A percentile compares a stretch with the other conserved stretches of the same genome.
Conservation (phyloP, 495 filamentous ascomycete species). For the Aspergillus campestris region DNA sequence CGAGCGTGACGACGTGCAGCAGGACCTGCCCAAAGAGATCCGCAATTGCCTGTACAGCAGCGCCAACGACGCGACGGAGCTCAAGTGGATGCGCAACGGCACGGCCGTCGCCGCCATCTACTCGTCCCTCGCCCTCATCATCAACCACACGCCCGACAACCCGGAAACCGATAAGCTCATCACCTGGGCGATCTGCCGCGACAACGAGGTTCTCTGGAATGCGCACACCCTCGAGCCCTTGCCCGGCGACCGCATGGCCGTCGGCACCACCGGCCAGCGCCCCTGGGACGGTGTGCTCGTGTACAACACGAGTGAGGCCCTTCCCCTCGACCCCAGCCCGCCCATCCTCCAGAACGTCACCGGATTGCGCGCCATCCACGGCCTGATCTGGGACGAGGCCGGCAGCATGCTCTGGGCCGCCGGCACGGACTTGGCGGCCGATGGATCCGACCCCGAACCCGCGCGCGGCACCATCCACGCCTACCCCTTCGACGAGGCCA, state of each 20-base stretch:
- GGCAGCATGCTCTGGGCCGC: slow-evolving; percentile 20
- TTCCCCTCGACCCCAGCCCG: slow-evolving; percentile 17
- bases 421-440: slow-evolving; percentile 21
- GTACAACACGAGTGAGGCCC: slow-evolving; percentile 16
- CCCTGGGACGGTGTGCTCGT: slow-evolving; percentile 22
- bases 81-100: slow-evolving; percentile 20
- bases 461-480: slow-evolving; percentile 17
- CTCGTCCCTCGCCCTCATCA: slow-evolving; percentile 13
- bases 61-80: slow-evolving; percentile 23
- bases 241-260: slow-evolving; percentile 16
- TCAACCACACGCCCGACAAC: slow-evolving; percentile 22
- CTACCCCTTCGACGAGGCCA: slow-evolving; percentile 16
- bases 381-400: slow-evolving; percentile 23
- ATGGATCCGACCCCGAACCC: slow-evolving; percentile 18
- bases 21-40: slow-evolving; percentile 11
- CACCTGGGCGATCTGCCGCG: slow-evolving; percentile 19
- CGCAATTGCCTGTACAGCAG: slow-evolving; percentile 11
- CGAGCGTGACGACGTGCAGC: slow-evolving; percentile 15
- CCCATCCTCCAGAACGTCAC: slow-evolving; percentile 22
- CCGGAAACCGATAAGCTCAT: slow-evolving; percentile 19
- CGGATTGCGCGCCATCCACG: slow-evolving; percentile 21
- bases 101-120: slow-evolving; percentile 19
- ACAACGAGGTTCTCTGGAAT: slow-evolving; percentile 16
- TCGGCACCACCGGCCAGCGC: slow-evolving; percentile 20
- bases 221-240: slow-evolving; percentile 20